Evolutionary conservation across 768 basidiomycete genomes (phyloP), one percentile per base, ranked within the genome.

Genomic region (Kwoniella sp.): DNA sequence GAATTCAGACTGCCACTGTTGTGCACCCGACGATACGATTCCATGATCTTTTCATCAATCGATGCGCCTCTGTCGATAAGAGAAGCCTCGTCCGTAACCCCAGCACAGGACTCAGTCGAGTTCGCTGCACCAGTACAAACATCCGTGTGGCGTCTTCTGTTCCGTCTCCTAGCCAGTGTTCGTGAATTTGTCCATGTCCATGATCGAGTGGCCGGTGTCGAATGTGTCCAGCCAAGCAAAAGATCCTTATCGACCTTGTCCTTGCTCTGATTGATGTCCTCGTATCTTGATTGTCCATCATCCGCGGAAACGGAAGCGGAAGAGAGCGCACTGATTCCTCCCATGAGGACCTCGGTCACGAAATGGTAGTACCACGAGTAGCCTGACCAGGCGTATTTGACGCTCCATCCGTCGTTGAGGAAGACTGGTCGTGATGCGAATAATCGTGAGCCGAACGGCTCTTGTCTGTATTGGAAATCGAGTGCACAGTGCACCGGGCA

Each of bases 291-390:
- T 20, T 13, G 31, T 45, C 23, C 45, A 59, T 17, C 45, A 45
- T 50, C 13, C 34, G 48, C 26, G 15, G 56, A 26, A 23, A 23
- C 25, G 2, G 13, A 17, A 3, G 48, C 30, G 9, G 58, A 59
- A n/a, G 60, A 61, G 23, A 61, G 47, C 4, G 31, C 60, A 17
- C 50, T 52, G 28, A 37, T 29, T 11, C 47, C 37, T 2, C 60
- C 60, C n/a, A 61, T n/a, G 1, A 61, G 50, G 13, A 61, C n/a
- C 51, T 61, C 60, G 17, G 60, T 51, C 1, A 50, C 60, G 51
- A 61, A 61, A 38, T 61, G 60, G 34, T 61, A 61, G 34, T 61
- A 61, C 60, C 26, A 51, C 13, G 51, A 52, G 29, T 54, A 61
- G 9, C 48, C 60, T 53, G 60, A 52, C 60, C 60, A 61, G 34